Evolutionary conservation across 139 green algal species (phyloP).

Genomic region (Tetraselmis chui): DNA sequence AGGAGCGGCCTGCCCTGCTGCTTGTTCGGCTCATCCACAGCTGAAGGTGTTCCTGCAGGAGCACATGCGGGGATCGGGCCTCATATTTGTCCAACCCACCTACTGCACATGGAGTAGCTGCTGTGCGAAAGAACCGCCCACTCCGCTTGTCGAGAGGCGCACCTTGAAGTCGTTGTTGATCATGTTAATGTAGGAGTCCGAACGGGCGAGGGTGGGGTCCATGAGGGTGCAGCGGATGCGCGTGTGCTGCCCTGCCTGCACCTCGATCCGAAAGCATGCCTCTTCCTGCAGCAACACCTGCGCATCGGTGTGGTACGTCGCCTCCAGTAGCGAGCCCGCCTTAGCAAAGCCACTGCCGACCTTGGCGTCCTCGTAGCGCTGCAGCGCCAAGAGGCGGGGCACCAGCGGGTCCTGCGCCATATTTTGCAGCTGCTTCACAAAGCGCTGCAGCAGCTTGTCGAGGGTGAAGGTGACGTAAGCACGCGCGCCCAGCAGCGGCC

Average conservation of each 20-base stretch:
- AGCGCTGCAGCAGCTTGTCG: constrained; percentile 87
- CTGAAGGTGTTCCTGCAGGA: background rate
- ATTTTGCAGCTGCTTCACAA: constrained; percentile 69
- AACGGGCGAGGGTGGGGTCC: background rate
- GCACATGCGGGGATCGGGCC: no score
- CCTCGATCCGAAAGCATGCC: constrained; percentile 53
- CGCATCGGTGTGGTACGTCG: background rate
- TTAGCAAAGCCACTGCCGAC: no score
- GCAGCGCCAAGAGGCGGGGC: background rate
- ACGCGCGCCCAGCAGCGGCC: background rate
- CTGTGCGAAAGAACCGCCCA: no score
- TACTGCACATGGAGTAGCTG: no score
- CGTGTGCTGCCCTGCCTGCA: constrained; percentile 4
- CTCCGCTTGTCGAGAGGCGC: no score
- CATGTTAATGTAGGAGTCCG: background rate
- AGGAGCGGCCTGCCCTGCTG: no score
- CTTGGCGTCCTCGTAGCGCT: background rate
- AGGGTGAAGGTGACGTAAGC: constrained; percentile 89
- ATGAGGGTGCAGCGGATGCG: background rate
- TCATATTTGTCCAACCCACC: no score
- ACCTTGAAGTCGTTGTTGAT: background rate
- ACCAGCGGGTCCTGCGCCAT: background rate
- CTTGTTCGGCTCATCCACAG: background rate
- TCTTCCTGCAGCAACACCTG: constrained; percentile 54
- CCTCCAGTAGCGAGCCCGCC: background rate